Base-by-base conservation (phyloP, 2,329 filamentous ascomycete genomes). In the Apiospora marii region DNA sequence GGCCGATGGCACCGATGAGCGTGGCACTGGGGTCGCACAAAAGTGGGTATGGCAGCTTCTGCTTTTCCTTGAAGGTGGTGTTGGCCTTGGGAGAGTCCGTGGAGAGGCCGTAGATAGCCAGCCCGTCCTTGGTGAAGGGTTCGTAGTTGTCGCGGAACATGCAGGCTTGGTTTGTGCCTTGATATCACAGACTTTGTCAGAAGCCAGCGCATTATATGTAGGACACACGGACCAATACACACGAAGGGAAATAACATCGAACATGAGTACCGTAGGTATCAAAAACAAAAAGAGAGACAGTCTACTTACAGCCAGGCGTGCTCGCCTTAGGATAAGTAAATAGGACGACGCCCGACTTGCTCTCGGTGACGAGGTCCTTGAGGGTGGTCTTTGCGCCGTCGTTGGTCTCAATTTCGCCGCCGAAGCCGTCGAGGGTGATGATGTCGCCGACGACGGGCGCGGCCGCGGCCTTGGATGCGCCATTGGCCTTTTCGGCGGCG, bases 241-340 rank as follows among this genome's bases (percentile, higher is more conserved):
- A 70, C 43, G 51, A 27, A 16, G n/a, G 43, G 27, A n/a, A 41
- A 44, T 24, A 67, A 67, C 30, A 24, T 30, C 16, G 22, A 48
- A 48, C 7, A 22, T n/a, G 19, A 41, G 67, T 44, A 27, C 22
- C 72, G 34, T 48, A 70, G 58, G 58, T 69, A 58, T 49, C n/a
- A 27, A n/a, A 24, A 34, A 46, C 58, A 14, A 53, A 19, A 67
- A 6, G 27, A 72, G n/a, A 72, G 37, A 30, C n/a, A 37, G 16
- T 22, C 10, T 61, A 85, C 94, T 90, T 91, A 98, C 96, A 98
- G 75, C 96, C 96, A 49, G 94, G 94, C 30, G 96, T 99, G 41
- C 93, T 96, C 16, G 96, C 96, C 85, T 93, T 97, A 73, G 96
- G 96, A 81, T 98, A 98, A 44, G 95, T 98, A 83, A 99, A 98